Evolutionary conservation across 1,284 basidiomycete genomes (phyloP), one percentile per base, ranked within the genome.

Genomic region (Microbotryomycetes sp.): DNA sequence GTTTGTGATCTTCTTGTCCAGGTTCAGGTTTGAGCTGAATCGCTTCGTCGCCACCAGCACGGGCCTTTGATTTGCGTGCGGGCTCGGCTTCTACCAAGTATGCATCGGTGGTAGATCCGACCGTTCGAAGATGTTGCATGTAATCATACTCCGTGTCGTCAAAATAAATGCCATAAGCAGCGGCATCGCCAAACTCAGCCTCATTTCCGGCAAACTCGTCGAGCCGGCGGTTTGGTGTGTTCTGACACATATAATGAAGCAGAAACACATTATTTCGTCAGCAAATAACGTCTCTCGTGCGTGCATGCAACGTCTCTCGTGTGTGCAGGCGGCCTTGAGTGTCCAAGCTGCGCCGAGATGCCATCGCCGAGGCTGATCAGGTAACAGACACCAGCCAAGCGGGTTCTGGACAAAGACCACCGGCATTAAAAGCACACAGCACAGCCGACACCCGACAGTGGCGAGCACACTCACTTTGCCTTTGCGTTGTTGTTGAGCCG

Each of bases 71-170:
- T 59, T 71, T 71, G n/a, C 52, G 54, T 16, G 60, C 50, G 4
- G 36, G 54, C 55, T 58, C 54, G 45, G 68, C 68, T 51, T 66
- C 71, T 48, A 72, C 62, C 28, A 70, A 62, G 56, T 62, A 64
- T 9, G 64, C 45, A 47, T 87, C 88, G 72, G 86, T 85, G 65
- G 84, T 80, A 4, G 81, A 67, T 4, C 89, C 90, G 48, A 90
- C 83, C 1, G 83, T 73, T 25, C 88, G 85, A 42, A 99, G 81
- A 78, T 99, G 96, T 77, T 94, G 88, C 90, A 97, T 94, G 80
- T 99, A 99, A 76, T 99, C 90, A 79, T 99, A 99, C 60, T 90
- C 83, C n/a, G 90, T 89, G 74, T 99, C 94, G 77, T 98, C 93
- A 79, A 84, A 98, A 78, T 92, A 92, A 73, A 99, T 80, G 12